Conservation (phyloP, 75 land plant species). For the Azolla pinnata region DNA sequence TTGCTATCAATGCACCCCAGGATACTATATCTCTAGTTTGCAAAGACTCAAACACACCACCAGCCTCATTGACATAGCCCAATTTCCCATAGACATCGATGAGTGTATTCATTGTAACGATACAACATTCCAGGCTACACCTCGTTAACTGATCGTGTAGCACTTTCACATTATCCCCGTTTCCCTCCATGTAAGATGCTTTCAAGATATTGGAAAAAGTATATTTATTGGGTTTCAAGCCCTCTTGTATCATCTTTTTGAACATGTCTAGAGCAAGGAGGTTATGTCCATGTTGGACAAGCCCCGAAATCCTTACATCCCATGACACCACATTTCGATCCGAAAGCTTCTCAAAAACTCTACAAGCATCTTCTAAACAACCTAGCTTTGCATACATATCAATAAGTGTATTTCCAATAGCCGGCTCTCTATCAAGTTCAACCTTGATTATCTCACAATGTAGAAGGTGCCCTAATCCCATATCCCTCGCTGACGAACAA, state of each 20-base stretch:
- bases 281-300: neutral
- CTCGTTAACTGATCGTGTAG: slow-evolving; percentile 12
- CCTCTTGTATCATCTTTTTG: slow-evolving; percentile 23
- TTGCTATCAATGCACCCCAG: slow-evolving; percentile 24
- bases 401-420: neutral
- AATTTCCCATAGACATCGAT: slow-evolving; percentile 28
- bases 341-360: slow-evolving; percentile 1
- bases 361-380: neutral
- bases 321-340: neutral
- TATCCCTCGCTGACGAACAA: neutral
- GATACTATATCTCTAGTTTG: slow-evolving; percentile 8
- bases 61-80: slow-evolving; percentile 9
- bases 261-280: neutral
- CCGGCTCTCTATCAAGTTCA: neutral
- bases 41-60: slow-evolving; percentile 10
- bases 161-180: slow-evolving; percentile 21
- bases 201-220: slow-evolving; percentile 23
- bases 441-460: neutral
- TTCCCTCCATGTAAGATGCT: slow-evolving; percentile 19
- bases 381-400: neutral
- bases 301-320: neutral
- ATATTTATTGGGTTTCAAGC: slow-evolving; percentile 28
- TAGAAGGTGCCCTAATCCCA: neutral
- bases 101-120: slow-evolving; percentile 12
- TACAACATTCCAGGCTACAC: slow-evolving; percentile 4